These are phyloP conservation scores for Handroanthus guayacan DNA, from an alignment of 257 asterid genomes.

Conservation along the genomic window DNA sequence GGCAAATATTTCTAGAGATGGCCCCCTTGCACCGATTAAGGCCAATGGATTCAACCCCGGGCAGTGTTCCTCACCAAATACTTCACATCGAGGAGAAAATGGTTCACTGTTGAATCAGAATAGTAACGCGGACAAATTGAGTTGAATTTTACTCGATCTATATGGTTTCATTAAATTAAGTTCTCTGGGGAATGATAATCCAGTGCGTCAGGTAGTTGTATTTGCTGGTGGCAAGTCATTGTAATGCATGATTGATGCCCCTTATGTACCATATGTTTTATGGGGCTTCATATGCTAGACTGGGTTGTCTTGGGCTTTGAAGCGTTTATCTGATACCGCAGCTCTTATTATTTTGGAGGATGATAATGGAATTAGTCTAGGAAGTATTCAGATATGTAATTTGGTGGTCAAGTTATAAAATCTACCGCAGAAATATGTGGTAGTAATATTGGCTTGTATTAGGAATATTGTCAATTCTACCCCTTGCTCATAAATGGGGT, in stretches of 20 bases:
- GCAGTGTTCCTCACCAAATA: slow-evolving; percentile 41
- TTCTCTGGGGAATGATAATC: slow-evolving; percentile 24
- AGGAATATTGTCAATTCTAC: slow-evolving; percentile 39
- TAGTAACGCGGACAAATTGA: slow-evolving; percentile 20
- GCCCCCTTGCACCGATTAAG: slow-evolving; percentile 42
- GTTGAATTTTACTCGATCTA: slow-evolving; percentile 20
- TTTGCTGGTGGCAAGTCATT: slow-evolving; percentile 16
- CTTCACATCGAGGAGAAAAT: slow-evolving; percentile 55
- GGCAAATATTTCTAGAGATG: slow-evolving; percentile 36
- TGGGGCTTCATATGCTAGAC: slow-evolving; percentile 45
- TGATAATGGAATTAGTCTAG: slow-evolving; percentile 37
- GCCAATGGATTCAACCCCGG: slow-evolving; percentile 59
- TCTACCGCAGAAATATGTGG: slow-evolving; percentile 40
- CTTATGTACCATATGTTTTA: slow-evolving; percentile 48
- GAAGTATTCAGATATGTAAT: slow-evolving; percentile 40
- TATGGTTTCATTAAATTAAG: slow-evolving; percentile 8
- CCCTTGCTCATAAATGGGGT: slow-evolving; percentile 43
- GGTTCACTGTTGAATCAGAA: slow-evolving; percentile 44
- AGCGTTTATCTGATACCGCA: slow-evolving; percentile 38
- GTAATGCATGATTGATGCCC: slow-evolving; percentile 46
- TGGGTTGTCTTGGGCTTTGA: slow-evolving; percentile 35
- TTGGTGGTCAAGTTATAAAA: slow-evolving; percentile 38
- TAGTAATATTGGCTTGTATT: slow-evolving; percentile 39
- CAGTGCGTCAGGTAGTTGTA: neutral
- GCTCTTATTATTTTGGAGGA: slow-evolving; percentile 38